Evolutionary conservation across 225 moss, liverwort and hornwort species (phyloP).

Genomic region (Pseudisothecium myosuroides): DNA sequence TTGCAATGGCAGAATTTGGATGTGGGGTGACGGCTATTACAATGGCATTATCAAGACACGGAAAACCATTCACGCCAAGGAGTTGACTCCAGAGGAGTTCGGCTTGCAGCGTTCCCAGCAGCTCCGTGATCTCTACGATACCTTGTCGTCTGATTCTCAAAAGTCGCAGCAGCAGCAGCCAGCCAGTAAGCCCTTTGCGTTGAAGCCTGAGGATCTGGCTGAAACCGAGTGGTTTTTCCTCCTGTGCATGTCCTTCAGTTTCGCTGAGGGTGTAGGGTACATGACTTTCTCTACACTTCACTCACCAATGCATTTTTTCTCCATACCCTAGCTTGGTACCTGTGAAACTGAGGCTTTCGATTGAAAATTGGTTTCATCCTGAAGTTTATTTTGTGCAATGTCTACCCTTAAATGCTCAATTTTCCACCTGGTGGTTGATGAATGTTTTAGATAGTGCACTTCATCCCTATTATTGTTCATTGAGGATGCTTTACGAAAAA

Average conservation of each 20-base stretch:
- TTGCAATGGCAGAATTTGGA: constrained; percentile 35
- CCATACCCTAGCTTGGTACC: neutral
- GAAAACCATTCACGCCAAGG: constrained; percentile 68
- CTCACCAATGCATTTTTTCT: neutral
- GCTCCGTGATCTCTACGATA: constrained; percentile 77
- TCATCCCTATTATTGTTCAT: neutral
- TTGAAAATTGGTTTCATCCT: neutral
- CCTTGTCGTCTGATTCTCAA: constrained; percentile 24
- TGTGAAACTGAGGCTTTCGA: neutral
- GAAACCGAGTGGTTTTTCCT: constrained; percentile 99
- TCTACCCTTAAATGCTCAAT: neutral
- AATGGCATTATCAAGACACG: constrained; percentile 86
- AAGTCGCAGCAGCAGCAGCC: constrained; percentile 37
- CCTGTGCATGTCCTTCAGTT: constrained; percentile 91
- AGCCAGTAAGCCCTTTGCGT: constrained; percentile 69
- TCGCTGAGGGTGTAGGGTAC: constrained; percentile 76
- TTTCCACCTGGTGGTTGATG: neutral
- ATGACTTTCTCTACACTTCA: neutral
- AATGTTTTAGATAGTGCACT: neutral
- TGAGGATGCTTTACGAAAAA: neutral
- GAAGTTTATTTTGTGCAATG: neutral
- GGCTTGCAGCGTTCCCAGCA: constrained; percentile 89
- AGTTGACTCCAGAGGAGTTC: constrained; percentile 81
- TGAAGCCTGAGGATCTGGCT: constrained; percentile 91
- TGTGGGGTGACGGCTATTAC: constrained; percentile 93